Percentiles rank a stretch among this genome's conserved stretches.
phyloP scores from a whole-genome alignment of 2,329 filamentous ascomycete genomes.

The Verticillium longisporum region DNA sequence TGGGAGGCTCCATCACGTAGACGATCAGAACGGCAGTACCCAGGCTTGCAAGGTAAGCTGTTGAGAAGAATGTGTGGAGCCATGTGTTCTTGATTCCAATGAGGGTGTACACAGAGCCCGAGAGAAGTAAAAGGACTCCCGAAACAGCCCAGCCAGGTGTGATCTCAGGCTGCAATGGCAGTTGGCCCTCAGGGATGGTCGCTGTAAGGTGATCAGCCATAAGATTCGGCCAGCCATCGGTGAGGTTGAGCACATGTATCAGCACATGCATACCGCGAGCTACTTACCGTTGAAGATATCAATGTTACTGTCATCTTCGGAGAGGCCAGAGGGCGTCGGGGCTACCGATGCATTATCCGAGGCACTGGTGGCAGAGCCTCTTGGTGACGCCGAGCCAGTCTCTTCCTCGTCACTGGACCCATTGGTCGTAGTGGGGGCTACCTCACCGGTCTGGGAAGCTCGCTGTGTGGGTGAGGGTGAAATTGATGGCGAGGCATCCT shows the following conservation, averaged over 20 bases:
- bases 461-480: slow-evolving; percentile 8
- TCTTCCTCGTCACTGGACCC: slow-evolving; percentile 1
- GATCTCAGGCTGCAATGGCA: slow-evolving; percentile 68
- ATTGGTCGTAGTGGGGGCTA: neutral
- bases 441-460: neutral
- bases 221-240: neutral
- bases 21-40: slow-evolving; percentile 76
- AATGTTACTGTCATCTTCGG: neutral
- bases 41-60: slow-evolving; percentile 64
- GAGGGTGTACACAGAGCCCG: slow-evolving; percentile 64
- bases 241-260: neutral
- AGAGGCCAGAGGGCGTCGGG: neutral
- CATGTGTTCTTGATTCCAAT: slow-evolving; percentile 77
- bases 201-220: neutral
- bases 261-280: neutral
- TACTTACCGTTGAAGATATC: neutral
- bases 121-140: slow-evolving; percentile 67
- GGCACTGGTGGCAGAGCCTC: neutral
- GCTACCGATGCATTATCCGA: neutral
- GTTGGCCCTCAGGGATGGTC: slow-evolving; percentile 40
- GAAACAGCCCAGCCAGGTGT: slow-evolving; percentile 78
- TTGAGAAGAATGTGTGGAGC: slow-evolving; percentile 76
- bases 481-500: slow-evolving; percentile 10
- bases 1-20: slow-evolving; percentile 78
- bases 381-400: neutral